Conservation (phyloP, 2,329 filamentous ascomycete genomes). For the Aspergillus arachidicola region DNA sequence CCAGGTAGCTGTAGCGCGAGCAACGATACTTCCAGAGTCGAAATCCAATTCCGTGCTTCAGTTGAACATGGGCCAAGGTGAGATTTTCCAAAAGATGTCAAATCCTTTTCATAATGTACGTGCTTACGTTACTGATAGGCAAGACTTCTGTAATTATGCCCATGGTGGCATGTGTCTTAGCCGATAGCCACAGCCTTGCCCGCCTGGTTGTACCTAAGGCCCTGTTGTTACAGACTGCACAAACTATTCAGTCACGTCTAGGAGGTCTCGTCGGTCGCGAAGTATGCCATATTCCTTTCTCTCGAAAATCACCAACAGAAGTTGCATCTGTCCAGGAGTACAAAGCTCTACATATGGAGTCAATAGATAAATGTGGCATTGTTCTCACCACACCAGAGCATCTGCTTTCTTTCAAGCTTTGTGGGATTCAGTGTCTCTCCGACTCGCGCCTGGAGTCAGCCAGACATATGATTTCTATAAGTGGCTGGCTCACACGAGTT, state of each 20-base stretch:
- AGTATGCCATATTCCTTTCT: slow-evolving; percentile 63
- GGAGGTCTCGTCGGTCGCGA: slow-evolving; percentile 59
- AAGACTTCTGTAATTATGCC: slow-evolving; percentile 73
- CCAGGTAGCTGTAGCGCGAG: slow-evolving; percentile 64
- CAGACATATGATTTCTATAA: slow-evolving; percentile 52
- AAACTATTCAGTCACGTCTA: slow-evolving; percentile 58
- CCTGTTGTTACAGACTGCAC: slow-evolving; percentile 62
- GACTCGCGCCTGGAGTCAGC: slow-evolving; percentile 50
- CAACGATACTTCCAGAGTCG: slow-evolving; percentile 60
- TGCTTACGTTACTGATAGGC: not conserved
- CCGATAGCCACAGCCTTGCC: slow-evolving; percentile 53
- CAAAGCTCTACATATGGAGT: slow-evolving; percentile 43
- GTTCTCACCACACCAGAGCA: slow-evolving; percentile 66
- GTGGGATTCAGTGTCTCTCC: slow-evolving; percentile 60
- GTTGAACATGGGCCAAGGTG: slow-evolving; percentile 69
- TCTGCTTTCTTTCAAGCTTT: slow-evolving; percentile 65
- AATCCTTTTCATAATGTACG: not conserved
- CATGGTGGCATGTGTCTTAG: slow-evolving; percentile 60
- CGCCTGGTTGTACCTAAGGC: slow-evolving; percentile 65
- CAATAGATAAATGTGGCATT: slow-evolving; percentile 53
- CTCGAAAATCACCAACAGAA: slow-evolving; percentile 48
- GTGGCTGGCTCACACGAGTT: slow-evolving; percentile 52
- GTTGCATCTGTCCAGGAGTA: slow-evolving; percentile 35
- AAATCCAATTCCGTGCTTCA: slow-evolving; percentile 63
- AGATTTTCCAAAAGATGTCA: not conserved